Base-by-base conservation (phyloP, 108 stramenopile species). In the Bacterosira constricta region DNA sequence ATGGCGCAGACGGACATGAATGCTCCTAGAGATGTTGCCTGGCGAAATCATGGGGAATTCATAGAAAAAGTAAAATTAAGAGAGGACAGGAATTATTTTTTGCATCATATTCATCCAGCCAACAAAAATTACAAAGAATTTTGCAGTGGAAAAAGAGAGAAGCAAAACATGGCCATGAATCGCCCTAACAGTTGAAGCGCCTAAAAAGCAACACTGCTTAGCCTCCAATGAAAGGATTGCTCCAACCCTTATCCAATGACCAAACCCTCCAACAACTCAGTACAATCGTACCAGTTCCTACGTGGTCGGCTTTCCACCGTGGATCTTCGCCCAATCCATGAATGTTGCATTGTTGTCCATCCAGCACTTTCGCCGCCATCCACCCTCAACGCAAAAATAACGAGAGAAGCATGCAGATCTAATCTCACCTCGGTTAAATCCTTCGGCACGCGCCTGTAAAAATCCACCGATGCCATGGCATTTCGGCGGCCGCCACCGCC, bases 1-100 rank as follows among this genome's bases (percentile, higher is more conserved):
- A 94, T 83, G 67, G 90, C 87, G 42, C 85, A 81, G 36, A 93
- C 32, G 1, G 87, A 91, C 95, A 96, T 96, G 63, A 87, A 70
- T 8, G 91, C 88, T 20, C 95, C 95, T 23, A 96, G 77, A 50
- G 87, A 83, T 0, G 94, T 95, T 1, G 94, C 90, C 91, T 93
- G 26, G 32, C 29, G 35, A 63, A 8, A 30, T 23, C 5, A 10
- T 25, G 34, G 39, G 1, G 53, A 17, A 30, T n/a, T 21, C 26
- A 45, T n/a, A 53, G 38, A 1, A 6, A 0, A 8, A 45, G 37
- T n/a, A 4, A 20, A 30, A 32, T 27, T 6, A 27, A 20, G 29
- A 13, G 29, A 58, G n/a, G 32, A 30, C 3, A 5, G 18, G 12
- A 18, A 45, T 27, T 30, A 6, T 13, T 20, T 21, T 60, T 1